Evolutionary conservation across 352 stramenopile genomes (phyloP).

Genomic region (Globisporangium rhizosaccharum): DNA sequence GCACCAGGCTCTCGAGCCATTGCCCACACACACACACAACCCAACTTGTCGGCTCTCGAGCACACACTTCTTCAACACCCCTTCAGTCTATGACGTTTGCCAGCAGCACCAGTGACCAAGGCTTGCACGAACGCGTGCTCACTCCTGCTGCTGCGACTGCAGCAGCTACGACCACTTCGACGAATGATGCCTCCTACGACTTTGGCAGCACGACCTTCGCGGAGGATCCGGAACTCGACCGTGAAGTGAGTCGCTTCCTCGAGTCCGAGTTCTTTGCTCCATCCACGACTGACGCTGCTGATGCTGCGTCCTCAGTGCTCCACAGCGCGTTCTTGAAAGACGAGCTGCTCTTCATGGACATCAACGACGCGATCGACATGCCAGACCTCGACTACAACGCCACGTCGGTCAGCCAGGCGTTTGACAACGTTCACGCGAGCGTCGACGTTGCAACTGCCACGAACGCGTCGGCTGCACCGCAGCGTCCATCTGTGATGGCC

Average conservation of each 20-base stretch:
- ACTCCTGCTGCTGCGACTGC: conserved; percentile 1
- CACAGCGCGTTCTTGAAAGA: conserved; percentile 4
- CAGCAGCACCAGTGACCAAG: conserved; percentile 7
- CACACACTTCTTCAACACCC: not conserved
- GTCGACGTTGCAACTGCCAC: not conserved
- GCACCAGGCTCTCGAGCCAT: too few species aligned
- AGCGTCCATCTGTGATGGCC: not conserved
- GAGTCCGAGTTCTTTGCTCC: conserved; percentile 5
- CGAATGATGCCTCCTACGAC: not conserved
- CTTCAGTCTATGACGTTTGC: conserved; percentile 11
- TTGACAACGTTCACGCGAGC: not conserved
- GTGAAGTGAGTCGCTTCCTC: conserved; percentile 8
- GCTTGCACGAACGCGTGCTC: conserved; percentile 7
- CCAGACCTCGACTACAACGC: conserved; percentile 8
- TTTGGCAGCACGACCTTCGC: not conserved
- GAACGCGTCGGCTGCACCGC: not conserved
- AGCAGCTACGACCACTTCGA: not conserved
- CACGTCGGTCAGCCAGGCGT: conserved; percentile 1
- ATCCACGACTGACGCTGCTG: not conserved
- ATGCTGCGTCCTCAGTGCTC: not conserved
- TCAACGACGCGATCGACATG: conserved; percentile 10
- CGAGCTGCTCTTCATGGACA: conserved; percentile 7
- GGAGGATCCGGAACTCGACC: conserved; percentile 7
- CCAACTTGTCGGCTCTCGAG: conserved; percentile 4
- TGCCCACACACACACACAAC: not conserved